Evolutionary conservation across 1,139 yeast genomes (phyloP).

Genomic region (Saccharomyces hybrid): DNA sequence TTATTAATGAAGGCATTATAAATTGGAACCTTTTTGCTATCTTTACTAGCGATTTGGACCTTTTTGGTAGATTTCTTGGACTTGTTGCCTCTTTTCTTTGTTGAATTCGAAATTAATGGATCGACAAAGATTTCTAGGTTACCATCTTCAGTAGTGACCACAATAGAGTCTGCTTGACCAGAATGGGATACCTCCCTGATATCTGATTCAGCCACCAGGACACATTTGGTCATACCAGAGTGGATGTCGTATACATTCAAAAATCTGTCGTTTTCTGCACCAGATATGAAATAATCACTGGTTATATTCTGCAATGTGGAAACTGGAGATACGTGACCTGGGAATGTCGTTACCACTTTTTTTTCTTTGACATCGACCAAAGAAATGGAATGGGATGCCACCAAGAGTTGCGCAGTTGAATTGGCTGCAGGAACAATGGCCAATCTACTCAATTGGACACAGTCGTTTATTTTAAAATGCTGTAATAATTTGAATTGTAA

Average conservation of each 20-base stretch:
- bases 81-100: slow-evolving; percentile 36
- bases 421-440: slow-evolving; percentile 13
- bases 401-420: slow-evolving; percentile 33
- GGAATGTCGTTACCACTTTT: slow-evolving; percentile 43
- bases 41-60: slow-evolving; percentile 37
- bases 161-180: slow-evolving; percentile 38
- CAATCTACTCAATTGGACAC: slow-evolving; percentile 21
- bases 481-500: slow-evolving; percentile 37
- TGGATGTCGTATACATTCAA: slow-evolving; percentile 53
- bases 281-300: slow-evolving; percentile 49
- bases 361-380: slow-evolving; percentile 39
- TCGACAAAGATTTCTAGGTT: slow-evolving; percentile 55
- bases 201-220: slow-evolving; percentile 62
- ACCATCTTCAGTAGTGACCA: slow-evolving; percentile 64
- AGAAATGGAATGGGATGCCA: slow-evolving; percentile 59
- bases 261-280: slow-evolving; percentile 73
- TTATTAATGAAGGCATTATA: slow-evolving; percentile 40
- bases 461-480: slow-evolving; percentile 38
- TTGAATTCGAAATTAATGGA: slow-evolving; percentile 36
- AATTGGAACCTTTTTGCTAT: slow-evolving; percentile 32
- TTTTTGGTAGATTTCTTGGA: slow-evolving; percentile 45
- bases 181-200: slow-evolving; percentile 42
- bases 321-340: slow-evolving; percentile 69
- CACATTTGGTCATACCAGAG: slow-evolving; percentile 36
- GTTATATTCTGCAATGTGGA: slow-evolving; percentile 38